These are phyloP conservation scores for Raphanus sativus DNA, from an alignment of 345 rosid genomes.

Conservation along the genomic window DNA sequence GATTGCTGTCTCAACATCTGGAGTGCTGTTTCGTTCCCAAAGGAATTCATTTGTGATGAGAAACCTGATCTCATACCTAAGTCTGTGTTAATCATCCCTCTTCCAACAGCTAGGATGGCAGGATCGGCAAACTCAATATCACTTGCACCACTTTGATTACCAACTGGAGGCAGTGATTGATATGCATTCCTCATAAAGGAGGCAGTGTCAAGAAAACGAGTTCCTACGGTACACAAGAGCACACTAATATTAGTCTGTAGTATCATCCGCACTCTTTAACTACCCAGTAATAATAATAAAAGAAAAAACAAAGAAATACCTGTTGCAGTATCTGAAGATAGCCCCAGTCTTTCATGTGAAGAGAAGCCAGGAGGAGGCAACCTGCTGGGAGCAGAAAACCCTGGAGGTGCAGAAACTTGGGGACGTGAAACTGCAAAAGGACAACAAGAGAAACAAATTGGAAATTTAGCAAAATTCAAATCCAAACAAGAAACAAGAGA, in stretches of 20 bases:
- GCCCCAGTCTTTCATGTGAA: slow-evolving; percentile 68
- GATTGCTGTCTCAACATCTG: slow-evolving; percentile 76
- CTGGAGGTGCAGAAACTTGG: slow-evolving; percentile 88
- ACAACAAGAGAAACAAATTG: neutral
- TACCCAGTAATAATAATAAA: neutral
- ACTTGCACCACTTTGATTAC: slow-evolving; percentile 45
- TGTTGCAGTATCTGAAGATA: slow-evolving; percentile 46
- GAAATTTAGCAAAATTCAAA: neutral
- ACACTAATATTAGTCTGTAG: slow-evolving; percentile 8
- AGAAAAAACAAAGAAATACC: slow-evolving; percentile 45
- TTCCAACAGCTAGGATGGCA: slow-evolving; percentile 94
- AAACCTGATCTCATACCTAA: slow-evolving; percentile 59
- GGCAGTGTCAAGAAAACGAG: slow-evolving; percentile 50
- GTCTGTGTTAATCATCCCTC: slow-evolving; percentile 57
- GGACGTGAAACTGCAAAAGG: slow-evolving; percentile 56
- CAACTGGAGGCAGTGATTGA: slow-evolving; percentile 42
- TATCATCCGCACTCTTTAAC: neutral
- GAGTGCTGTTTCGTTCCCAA: slow-evolving; percentile 65
- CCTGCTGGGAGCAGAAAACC: slow-evolving; percentile 82
- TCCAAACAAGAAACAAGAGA: slow-evolving; percentile 5
- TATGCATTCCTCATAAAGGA: slow-evolving; percentile 60
- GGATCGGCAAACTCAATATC: slow-evolving; percentile 92
- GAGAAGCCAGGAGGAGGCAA: slow-evolving; percentile 96
- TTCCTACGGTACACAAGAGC: slow-evolving; percentile 43
- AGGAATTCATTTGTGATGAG: slow-evolving; percentile 50